Evolutionary conservation across 176 grass and related monocot species (phyloP), one percentile per base, ranked within the genome.

Genomic region (Lolium perenne): DNA sequence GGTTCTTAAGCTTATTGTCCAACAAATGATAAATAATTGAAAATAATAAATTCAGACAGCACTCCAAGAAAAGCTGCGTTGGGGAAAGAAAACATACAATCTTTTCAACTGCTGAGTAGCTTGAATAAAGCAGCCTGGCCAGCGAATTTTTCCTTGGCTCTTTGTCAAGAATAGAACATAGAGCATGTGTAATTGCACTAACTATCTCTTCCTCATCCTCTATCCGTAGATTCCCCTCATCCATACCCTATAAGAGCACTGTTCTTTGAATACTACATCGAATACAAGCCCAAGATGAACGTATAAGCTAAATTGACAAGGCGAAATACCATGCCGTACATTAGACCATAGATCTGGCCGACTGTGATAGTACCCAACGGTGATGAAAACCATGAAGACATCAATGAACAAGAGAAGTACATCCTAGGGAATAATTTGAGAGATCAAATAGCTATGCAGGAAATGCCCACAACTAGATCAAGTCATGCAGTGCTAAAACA

Each of bases 171-270:
- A 92, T 77, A 26, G 83, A 89, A 95, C 88, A 84, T 60, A 98
- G 85, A 78, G 90, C 81, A 38, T 92, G 93, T 29, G 92, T 91
- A 87, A 98, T 89, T 50, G 96, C 93, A 92, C 88, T 83, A 45
- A 94, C 69, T 56, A 98, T 83, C 75, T 91, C 93, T 81, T 95
- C 93, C 83, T 98, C 96, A 63, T 98, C 95, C 87, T 94, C 86
- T 77, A 89, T 82, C 77, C 82, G 90, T 20, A 98, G 77, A 50
- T 91, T 90, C 51, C 88, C 84, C 45, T 89, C 90, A 80, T 94
- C 88, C 84, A 98, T 86, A 71, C 84, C 91, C 96, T 98, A 86
- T 78, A 89, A 89, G 72, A 83, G 79, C 47, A 83, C 77, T 77
- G 6, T 41, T 72, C 49, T 74, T 86, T 83, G 47, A 86, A 61